Evolutionary conservation across 148 eudicot species (phyloP).

Genomic region (Rhododendron ferrugineum): DNA sequence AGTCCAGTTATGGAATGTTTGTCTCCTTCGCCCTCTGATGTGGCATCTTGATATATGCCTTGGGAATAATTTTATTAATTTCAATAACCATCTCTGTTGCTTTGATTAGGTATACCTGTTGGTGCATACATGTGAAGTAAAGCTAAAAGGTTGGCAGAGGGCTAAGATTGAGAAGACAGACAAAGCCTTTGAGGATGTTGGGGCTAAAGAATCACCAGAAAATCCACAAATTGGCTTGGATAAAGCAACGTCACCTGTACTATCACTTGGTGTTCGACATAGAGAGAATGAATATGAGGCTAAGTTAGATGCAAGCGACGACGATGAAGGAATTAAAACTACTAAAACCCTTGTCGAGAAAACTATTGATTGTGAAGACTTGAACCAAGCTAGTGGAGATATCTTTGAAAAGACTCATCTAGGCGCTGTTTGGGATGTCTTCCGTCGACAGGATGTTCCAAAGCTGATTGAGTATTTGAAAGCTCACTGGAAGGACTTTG

Average conservation of each 20-base stretch:
- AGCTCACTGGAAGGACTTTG: slow-evolving; percentile 48
- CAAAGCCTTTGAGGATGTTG: slow-evolving; percentile 30
- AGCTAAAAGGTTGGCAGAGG: slow-evolving; percentile 38
- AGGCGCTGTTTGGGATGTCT: slow-evolving; percentile 90
- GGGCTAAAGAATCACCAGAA: slow-evolving; percentile 23
- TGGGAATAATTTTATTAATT: slow-evolving; percentile 9
- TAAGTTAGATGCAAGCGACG: slow-evolving; percentile 31
- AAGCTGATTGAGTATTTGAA: slow-evolving; percentile 59
- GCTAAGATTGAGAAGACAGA: slow-evolving; percentile 30
- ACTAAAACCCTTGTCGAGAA: slow-evolving; percentile 20
- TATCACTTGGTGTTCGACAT: slow-evolving; percentile 29
- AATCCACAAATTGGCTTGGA: slow-evolving; percentile 31
- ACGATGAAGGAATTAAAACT: slow-evolving; percentile 23
- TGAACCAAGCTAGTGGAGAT: slow-evolving; percentile 21
- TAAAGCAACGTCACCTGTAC: slow-evolving; percentile 22
- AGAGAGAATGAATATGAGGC: slow-evolving; percentile 26
- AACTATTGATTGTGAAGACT: slow-evolving; percentile 29
- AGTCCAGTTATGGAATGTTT: neutral
- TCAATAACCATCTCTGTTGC: slow-evolving; percentile 5
- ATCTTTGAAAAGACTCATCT: slow-evolving; percentile 24
- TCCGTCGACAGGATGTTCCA: slow-evolving; percentile 75
- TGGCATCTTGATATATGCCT: neutral
- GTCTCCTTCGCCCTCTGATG: neutral
- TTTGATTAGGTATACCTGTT: slow-evolving; percentile 71
- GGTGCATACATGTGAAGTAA: slow-evolving; percentile 64